A percentile compares a stretch with the other conserved stretches of the same genome.
Evolutionary conservation across 148 eudicot species (phyloP).

Genomic region (Simmondsia chinensis): DNA sequence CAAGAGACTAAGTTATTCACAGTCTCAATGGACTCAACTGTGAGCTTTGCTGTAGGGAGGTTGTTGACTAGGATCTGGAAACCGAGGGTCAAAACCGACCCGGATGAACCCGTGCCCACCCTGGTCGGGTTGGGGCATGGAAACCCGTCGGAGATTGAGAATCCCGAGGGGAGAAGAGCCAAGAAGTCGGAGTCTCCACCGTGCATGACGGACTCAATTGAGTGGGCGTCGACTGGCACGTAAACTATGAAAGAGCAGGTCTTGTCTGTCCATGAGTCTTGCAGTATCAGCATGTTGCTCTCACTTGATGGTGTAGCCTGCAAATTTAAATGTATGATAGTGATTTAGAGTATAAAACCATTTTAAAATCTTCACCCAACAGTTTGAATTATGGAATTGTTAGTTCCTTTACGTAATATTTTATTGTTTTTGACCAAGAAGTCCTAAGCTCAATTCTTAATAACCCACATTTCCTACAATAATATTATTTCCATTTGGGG

Average conservation of each 20-base stretch:
- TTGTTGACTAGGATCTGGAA: constrained; percentile 58
- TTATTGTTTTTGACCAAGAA: no score
- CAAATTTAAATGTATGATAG: constrained; percentile 1
- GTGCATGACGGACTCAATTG: constrained; percentile 18
- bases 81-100: constrained; percentile 51
- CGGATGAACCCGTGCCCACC: constrained; percentile 2
- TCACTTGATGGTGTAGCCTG: constrained; percentile 30
- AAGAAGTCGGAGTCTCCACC: constrained; percentile 46
- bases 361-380: no score
- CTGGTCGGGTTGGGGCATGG: constrained; percentile 2
- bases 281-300: constrained; percentile 33
- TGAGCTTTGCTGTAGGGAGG: constrained; percentile 41
- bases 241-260: constrained; percentile 29
- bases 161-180: constrained; percentile 64
- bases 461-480: no score
- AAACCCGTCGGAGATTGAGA: constrained; percentile 34
- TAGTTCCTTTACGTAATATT: no score
- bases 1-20: constrained; percentile 47
- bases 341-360: no score
- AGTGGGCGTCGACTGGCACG: constrained; percentile 27
- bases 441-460: no score
- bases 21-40: constrained; percentile 49
- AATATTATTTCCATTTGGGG: no score
- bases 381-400: no score
- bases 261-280: constrained; percentile 30